Conservation (phyloP, 2,329 filamentous ascomycete species). For the Basipetospora chlamydospora region DNA sequence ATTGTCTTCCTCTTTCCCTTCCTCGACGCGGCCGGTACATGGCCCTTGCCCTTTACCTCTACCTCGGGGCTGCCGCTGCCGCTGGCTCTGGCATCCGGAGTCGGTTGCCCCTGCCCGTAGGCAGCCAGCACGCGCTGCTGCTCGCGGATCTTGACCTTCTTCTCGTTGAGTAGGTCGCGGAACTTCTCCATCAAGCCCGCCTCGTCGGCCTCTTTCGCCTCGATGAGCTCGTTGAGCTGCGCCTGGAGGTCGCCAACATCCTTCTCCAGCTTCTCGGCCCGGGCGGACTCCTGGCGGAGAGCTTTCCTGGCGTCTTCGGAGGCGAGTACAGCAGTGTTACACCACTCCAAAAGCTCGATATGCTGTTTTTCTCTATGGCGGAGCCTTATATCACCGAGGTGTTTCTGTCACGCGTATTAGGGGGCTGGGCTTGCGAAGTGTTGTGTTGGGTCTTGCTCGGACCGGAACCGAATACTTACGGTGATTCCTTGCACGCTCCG, state of each 20-base stretch:
- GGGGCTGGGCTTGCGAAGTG: conserved; percentile 8
- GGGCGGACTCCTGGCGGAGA: conserved; percentile 25
- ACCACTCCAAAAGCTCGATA: conserved; percentile 58
- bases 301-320: conserved; percentile 28
- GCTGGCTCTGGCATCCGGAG: conserved; percentile 21
- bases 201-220: conserved; percentile 53
- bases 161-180: conserved; percentile 56
- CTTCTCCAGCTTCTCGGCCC: conserved; percentile 33
- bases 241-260: conserved; percentile 42
- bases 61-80: conserved; percentile 3
- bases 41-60: conserved; percentile 7
- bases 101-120: no score
- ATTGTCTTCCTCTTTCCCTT: conserved; percentile 35
- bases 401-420: conserved; percentile 42
- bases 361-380: conserved; percentile 39
- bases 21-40: conserved; percentile 23
- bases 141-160: conserved; percentile 66
- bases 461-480: conserved; percentile 30
- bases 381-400: conserved; percentile 50
- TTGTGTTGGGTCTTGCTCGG: background rate
- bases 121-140: conserved; percentile 47
- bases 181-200: conserved; percentile 54
- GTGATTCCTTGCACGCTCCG: conserved; percentile 55
- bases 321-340: conserved; percentile 38
- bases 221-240: conserved; percentile 52